phyloP scores from a whole-genome alignment of 106 monocot genomes.

The Xerophyta viscosa region DNA sequence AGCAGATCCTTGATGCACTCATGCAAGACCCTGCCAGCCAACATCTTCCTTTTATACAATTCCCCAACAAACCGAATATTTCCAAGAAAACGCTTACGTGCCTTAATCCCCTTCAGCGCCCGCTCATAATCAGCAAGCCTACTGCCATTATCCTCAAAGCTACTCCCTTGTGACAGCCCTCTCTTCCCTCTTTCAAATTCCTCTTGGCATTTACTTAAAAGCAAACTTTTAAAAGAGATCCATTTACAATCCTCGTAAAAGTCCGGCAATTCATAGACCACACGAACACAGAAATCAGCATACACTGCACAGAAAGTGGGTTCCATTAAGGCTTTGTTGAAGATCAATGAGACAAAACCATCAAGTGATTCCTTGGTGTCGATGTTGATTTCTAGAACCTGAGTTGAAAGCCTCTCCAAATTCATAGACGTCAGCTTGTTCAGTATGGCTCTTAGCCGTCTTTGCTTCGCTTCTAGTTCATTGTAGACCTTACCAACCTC shows the following conservation, averaged over 20 bases:
- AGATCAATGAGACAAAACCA: slow-evolving; percentile 87
- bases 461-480: slow-evolving; percentile 68
- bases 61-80: slow-evolving; percentile 95
- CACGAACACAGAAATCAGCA: slow-evolving; percentile 73
- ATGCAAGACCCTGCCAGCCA: slow-evolving; percentile 94
- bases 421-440: slow-evolving; percentile 94
- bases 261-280: slow-evolving; percentile 66
- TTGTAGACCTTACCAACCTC: slow-evolving; percentile 77
- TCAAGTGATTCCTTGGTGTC: slow-evolving; percentile 51
- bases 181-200: slow-evolving; percentile 91
- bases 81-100: slow-evolving; percentile 79
- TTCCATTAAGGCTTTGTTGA: slow-evolving; percentile 94
- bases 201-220: slow-evolving; percentile 87
- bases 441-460: slow-evolving; percentile 68
- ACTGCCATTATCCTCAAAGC: slow-evolving; percentile 55
- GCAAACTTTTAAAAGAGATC: slow-evolving; percentile 73
- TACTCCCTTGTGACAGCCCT: slow-evolving; percentile 67
- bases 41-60: slow-evolving; percentile 86
- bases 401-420: slow-evolving; percentile 72
- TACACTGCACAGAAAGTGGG: slow-evolving; percentile 99
- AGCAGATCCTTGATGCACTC: slow-evolving; percentile 85
- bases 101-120: slow-evolving; percentile 54
- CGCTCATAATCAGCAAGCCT: slow-evolving; percentile 44
- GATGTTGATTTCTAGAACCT: slow-evolving; percentile 85
- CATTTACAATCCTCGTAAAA: slow-evolving; percentile 65